phyloP scores from a whole-genome alignment of 2,329 filamentous ascomycete species.

The Monosporascus sp. region DNA sequence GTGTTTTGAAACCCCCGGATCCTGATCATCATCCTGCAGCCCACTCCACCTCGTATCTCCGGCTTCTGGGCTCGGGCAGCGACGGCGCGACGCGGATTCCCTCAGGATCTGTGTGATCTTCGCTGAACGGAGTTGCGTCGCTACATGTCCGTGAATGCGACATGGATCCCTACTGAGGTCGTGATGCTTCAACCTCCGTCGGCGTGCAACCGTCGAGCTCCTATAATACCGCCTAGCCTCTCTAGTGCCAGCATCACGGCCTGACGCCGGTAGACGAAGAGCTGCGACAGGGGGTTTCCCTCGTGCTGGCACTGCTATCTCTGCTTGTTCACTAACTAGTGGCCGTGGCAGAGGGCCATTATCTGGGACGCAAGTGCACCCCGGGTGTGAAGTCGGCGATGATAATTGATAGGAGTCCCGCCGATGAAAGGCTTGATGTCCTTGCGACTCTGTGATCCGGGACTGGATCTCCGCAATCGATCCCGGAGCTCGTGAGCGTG shows the following conservation, averaged over 20 bases:
- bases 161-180: neutral
- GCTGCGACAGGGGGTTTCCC: conserved; percentile 6
- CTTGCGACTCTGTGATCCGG: neutral
- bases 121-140: neutral
- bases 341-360: neutral
- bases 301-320: neutral
- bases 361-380: neutral
- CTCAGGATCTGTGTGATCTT: neutral
- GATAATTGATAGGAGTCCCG: neutral
- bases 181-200: neutral
- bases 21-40: neutral
- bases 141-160: neutral
- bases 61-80: neutral
- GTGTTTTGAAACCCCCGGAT: neutral
- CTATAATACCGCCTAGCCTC: neutral
- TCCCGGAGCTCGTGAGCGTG: neutral
- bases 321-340: neutral
- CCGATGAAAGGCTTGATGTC: neutral
- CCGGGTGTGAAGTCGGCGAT: neutral
- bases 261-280: conserved; percentile 9
- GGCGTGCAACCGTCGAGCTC: neutral
- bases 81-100: neutral
- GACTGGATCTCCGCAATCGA: neutral
- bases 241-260: neutral
- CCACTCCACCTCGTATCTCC: conserved; percentile 3